phyloP scores from a whole-genome alignment of 805 yeast genomes.

The Metschnikowia shivogae region DNA sequence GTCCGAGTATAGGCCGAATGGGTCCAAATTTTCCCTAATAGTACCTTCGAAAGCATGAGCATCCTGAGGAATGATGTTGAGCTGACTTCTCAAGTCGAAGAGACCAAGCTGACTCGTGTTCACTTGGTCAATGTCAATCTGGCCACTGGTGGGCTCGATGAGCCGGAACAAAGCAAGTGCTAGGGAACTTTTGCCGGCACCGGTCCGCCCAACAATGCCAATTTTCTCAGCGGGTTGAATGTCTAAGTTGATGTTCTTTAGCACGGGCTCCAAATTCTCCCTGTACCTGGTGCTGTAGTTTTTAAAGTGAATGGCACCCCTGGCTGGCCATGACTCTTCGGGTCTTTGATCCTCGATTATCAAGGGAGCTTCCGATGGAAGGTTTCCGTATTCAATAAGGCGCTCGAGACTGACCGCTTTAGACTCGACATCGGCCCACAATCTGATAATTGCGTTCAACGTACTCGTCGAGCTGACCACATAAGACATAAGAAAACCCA shows the following conservation, averaged over 20 bases:
- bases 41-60: constrained; percentile 25
- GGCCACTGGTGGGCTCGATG: constrained; percentile 24
- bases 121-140: constrained; percentile 22
- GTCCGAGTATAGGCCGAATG: constrained; percentile 21
- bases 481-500: constrained; percentile 37
- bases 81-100: constrained; percentile 24
- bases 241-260: constrained; percentile 21
- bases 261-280: constrained; percentile 24
- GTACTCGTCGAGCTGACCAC: constrained; percentile 29
- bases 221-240: constrained; percentile 24
- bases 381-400: constrained; percentile 33
- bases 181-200: constrained; percentile 29
- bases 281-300: constrained; percentile 25
- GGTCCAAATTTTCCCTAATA: constrained; percentile 26
- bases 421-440: constrained; percentile 34
- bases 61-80: constrained; percentile 29
- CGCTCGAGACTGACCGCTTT: constrained; percentile 35
- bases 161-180: constrained; percentile 28
- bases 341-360: constrained; percentile 30
- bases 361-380: constrained; percentile 19
- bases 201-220: constrained; percentile 30
- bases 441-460: constrained; percentile 30
- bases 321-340: constrained; percentile 20
- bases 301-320: constrained; percentile 22
- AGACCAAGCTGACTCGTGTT: constrained; percentile 24